Evolutionary conservation across 192 early-diverging fungal species (phyloP), one percentile per base, ranked within the genome.

Genomic region (Backusella tarrabulga): DNA sequence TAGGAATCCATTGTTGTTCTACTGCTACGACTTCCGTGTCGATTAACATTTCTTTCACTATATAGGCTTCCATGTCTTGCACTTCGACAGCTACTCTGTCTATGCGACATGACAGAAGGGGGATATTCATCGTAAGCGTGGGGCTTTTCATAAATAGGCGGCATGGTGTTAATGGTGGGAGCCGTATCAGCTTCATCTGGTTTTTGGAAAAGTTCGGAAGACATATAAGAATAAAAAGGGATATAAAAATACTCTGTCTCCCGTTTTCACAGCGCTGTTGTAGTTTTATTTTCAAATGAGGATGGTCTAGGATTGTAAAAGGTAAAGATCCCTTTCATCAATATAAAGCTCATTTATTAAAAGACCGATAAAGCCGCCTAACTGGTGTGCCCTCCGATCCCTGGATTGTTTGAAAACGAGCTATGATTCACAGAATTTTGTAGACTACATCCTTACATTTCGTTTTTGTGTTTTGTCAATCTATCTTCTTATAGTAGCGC

Each of bases 141-240:
- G 1, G 80, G 80, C 15, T 82, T 82, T 19, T 82, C 77, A 42
- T 82, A 82, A 5, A 72, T 68, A 19, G 69, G 80, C 1, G 72
- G 11, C 23, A 63, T 63, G 0, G 56, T 63, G 26, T 9, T 29
- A 63, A 63, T 9, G 23, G 56, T 12, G 3, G 9, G 56, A 26
- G 23, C 26, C 6, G 23, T 60, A 70, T 78, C 77, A 14, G 73
- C 23, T 63, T 63, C 41, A 67, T 78, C 60, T 38, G 80, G 80
- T 34, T 78, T 78, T 50, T 70, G 68, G 38, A 70, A 70, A 38
- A 70, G 34, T 63, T 11, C 26, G 26, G 11, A 63, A 11, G 56
- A 63, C 56, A 63, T 63, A 29, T 63, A 23, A 63, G 23, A 29
- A 23, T n/a, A 63, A 12, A 63, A 63, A 63, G 4, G 14, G 2